Evolutionary conservation across 805 yeast species (phyloP).

Genomic region (Yarrowia porcina): DNA sequence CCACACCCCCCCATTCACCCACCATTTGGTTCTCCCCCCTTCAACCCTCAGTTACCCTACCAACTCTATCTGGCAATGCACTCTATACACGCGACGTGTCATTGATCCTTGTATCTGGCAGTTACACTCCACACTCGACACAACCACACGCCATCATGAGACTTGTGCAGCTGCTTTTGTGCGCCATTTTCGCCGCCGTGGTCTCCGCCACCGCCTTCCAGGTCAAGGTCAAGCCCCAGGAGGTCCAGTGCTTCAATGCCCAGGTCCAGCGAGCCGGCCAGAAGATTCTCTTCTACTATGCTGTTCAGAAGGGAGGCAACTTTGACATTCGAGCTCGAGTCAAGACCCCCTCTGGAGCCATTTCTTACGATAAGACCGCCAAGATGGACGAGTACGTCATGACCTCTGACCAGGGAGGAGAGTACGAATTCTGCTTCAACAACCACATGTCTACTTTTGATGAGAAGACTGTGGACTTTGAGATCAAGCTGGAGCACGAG

Average conservation of each 20-base stretch:
- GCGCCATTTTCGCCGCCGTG: constrained; percentile 21
- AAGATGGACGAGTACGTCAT: constrained; percentile 80
- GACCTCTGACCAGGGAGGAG: constrained; percentile 64
- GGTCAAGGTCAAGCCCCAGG: constrained; percentile 71
- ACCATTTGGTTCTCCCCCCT: neutral
- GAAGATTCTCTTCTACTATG: constrained; percentile 71
- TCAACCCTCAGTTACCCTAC: constrained; percentile 13
- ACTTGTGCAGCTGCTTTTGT: constrained; percentile 19
- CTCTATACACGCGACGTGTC: constrained; percentile 23
- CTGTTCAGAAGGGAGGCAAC: constrained; percentile 77
- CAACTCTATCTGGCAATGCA: constrained; percentile 12
- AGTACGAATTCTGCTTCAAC: constrained; percentile 82
- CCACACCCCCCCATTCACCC: too few relatives aligned
- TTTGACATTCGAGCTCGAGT: constrained; percentile 71
- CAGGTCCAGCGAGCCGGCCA: constrained; percentile 59
- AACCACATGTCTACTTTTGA: constrained; percentile 79
- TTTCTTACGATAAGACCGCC: constrained; percentile 56
- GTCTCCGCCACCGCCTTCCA: constrained; percentile 44
- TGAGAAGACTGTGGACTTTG: constrained; percentile 81
- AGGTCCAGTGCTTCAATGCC: constrained; percentile 65
- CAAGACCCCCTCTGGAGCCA: constrained; percentile 53
- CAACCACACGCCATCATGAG: constrained; percentile 8
- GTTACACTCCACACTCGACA: neutral
- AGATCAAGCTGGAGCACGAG: constrained; percentile 48
- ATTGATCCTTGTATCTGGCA: constrained; percentile 1